These are phyloP conservation scores for Kondoa subrosea DNA, from an alignment of 768 basidiomycete genomes.

Conservation along the genomic window DNA sequence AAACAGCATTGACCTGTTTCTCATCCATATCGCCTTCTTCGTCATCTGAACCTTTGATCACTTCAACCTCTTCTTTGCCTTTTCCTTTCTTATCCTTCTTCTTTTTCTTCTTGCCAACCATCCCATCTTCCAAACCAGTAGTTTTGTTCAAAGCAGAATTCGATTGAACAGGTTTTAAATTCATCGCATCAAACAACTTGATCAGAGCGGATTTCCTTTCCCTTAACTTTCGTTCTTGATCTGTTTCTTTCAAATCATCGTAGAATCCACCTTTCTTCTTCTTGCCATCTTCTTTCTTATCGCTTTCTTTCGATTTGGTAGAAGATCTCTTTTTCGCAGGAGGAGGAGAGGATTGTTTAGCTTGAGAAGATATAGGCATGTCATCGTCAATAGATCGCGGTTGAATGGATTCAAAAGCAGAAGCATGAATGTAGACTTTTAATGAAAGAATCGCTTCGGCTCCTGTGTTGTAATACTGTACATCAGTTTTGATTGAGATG, in stretches of 20 bases:
- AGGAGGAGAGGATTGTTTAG: background rate
- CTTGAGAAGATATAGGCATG: background rate
- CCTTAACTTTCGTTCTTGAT: background rate
- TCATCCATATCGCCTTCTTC: conserved; percentile 15
- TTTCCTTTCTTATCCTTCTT: conserved; percentile 3
- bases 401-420: conserved; percentile 8
- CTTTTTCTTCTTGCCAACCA: background rate
- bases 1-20: conserved; percentile 13
- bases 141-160: background rate
- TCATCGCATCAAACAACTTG: conserved; percentile 10
- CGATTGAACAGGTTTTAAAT: background rate
- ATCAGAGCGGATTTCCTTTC: conserved; percentile 5
- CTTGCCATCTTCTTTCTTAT: background rate
- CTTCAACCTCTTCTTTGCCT: background rate
- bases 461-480: background rate
- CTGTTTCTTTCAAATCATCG: background rate
- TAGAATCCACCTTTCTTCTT: background rate
- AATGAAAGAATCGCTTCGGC: background rate
- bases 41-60: background rate
- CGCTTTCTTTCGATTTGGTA: background rate
- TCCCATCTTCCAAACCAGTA: background rate
- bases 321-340: background rate
- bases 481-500: background rate
- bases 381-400: background rate
- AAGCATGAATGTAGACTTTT: conserved; percentile 4